Evolutionary conservation across 164 flowering plant genomes (phyloP), one percentile per base, ranked within the genome.

Genomic region (Buxus sempervirens): DNA sequence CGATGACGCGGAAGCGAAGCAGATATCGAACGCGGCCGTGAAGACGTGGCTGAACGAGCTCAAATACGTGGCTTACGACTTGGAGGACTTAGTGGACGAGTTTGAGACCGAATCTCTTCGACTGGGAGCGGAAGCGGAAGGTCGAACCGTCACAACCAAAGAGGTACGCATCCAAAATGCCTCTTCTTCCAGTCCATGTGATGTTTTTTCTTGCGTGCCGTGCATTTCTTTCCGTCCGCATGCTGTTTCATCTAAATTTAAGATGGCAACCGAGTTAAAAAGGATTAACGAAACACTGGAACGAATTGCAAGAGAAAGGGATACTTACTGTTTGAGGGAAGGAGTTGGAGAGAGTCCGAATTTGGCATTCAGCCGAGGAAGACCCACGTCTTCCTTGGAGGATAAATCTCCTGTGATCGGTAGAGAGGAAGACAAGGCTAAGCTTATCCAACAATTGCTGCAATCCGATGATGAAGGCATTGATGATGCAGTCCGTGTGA

Each of bases 1-100:
- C 12, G 55, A 49, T 15, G 71, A 68, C 28, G 71, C 71, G 5
- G 71, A 68, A 21, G 58, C 60, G 64, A 60, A 68, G 49, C 64
- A 68, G 58, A 48, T 28, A 20, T 9, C 25, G 0, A 22, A 60
- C 27, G 21, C 2, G 6, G 25, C 21, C 3, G 58, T 68, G 19
- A 49, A 28, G 27, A 49, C 20, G 9, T 68, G 71, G 71, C 58
- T 60, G 20, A 20, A 14, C 27, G 58, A 59, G 13, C 71, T 68
- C 28, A 13, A n/a, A 60, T n/a, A 60, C 21, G 36, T 68, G 64
- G 71, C 65, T 32, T 68, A 68, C 21, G 71, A 68, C 60, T 45
- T 53, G 58, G 71, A 60, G 28, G 70, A 45, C 9, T n/a, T 1
- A 23, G n/a, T 54, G 58, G 58, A 54, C 23, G 58, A 54, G 10